Base-by-base conservation (phyloP, 2,329 filamentous ascomycete genomes). In the Trichoderma afroharzianum region DNA sequence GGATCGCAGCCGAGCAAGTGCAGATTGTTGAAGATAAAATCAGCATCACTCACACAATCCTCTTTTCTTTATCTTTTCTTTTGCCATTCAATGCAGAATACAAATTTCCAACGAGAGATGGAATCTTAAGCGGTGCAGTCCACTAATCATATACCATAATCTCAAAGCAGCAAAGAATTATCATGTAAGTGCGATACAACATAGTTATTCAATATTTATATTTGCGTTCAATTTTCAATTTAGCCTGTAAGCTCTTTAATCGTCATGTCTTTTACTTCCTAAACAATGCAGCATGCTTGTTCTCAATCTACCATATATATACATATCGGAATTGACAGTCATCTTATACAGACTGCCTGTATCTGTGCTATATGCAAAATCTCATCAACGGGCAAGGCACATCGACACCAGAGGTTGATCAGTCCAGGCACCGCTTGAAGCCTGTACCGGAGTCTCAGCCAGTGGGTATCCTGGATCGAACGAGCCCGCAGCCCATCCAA, bases 401-500 rank as follows among this genome's bases (percentile, higher is more conserved):
- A 50, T 57, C 12, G 15, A 14, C 12, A 69, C 39, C 26, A 69
- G 36, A 24, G 66, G n/a, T 26, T 26, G n/a, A 36, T 69, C 66
- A 47, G 57, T 61, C 66, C 66, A 69, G 2, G 33, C 21, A 53
- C 47, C 43, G 55, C 43, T 61, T 6, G 33, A 57, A 36, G 24
- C 61, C n/a, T 69, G 55, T 4, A 69, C 55, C 36, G 66, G 66
- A 6, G 66, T 69, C 36, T 59, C 66, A 4, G 66, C 66, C 24
- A 69, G 21, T 15, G 66, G 66, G 36, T 69, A 69, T 5, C 66
- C 53, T 1, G 66, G 66, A 50, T 69, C 66, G 26, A 69, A 69
- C 4, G 66, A 69, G 14, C 66, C 66, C 12, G 66, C 66, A 36
- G 33, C 66, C 66, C 66, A 69, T 14, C 55, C 33, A 32, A 61